Conservation (phyloP, 768 basidiomycete genomes). For the Russula virescens region DNA sequence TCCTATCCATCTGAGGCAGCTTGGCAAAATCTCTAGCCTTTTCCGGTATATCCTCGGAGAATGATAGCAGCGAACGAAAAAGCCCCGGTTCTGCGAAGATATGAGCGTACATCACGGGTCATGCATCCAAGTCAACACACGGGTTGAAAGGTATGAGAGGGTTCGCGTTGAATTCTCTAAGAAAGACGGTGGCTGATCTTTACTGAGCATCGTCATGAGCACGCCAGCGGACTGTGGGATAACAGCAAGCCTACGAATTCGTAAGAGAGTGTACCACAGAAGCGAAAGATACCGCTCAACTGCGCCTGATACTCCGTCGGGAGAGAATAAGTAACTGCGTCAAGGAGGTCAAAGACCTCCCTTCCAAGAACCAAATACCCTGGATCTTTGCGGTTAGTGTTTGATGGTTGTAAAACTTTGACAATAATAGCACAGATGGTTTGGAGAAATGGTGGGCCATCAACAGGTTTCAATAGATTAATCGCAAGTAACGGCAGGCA, state of each 20-base stretch:
- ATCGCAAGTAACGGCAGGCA: slow-evolving; percentile 17
- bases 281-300: slow-evolving; percentile 1
- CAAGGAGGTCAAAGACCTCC: slow-evolving; percentile 15
- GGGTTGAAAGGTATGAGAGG: slow-evolving; percentile 41
- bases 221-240: slow-evolving; percentile 39
- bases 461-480: slow-evolving; percentile 7
- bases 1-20: slow-evolving; percentile 31
- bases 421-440: slow-evolving; percentile 15
- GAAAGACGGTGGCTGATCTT: slow-evolving; percentile 47
- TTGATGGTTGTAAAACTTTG: slow-evolving; percentile 12
- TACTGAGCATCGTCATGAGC: slow-evolving; percentile 44
- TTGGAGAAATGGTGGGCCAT: slow-evolving; percentile 11
- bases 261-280: background rate
- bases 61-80: slow-evolving; percentile 24
- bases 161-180: slow-evolving; percentile 35
- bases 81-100: background rate
- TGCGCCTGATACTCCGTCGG: slow-evolving; percentile 10
- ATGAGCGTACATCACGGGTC: slow-evolving; percentile 27
- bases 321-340: slow-evolving; percentile 17
- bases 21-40: slow-evolving; percentile 20
- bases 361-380: slow-evolving; percentile 12
- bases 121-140: slow-evolving; percentile 44
- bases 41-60: slow-evolving; percentile 18
- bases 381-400: slow-evolving; percentile 1
- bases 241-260: slow-evolving; percentile 33